Evolutionary conservation across 192 early-diverging fungal species (phyloP).

Genomic region (Dimargaris verticillata): DNA sequence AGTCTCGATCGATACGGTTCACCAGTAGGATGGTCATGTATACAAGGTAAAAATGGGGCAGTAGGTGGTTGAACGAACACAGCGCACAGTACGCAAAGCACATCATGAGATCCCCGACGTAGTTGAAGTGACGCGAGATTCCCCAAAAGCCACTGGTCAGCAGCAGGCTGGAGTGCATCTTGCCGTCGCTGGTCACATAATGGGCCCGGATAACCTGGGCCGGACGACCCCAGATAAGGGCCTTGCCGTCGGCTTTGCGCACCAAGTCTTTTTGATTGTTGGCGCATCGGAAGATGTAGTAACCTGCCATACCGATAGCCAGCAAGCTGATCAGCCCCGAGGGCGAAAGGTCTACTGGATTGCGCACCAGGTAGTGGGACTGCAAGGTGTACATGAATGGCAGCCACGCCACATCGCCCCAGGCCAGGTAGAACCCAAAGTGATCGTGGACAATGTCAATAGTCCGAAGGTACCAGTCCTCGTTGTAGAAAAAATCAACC

Average conservation of each 20-base stretch:
- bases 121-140: slow-evolving; percentile 71
- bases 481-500: slow-evolving; percentile 64
- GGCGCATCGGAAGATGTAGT: slow-evolving; percentile 64
- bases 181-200: slow-evolving; percentile 56
- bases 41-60: slow-evolving; percentile 68
- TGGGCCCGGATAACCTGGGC: slow-evolving; percentile 54
- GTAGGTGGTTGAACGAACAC: slow-evolving; percentile 43
- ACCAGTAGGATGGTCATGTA: slow-evolving; percentile 61
- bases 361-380: slow-evolving; percentile 56
- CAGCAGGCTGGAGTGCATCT: slow-evolving; percentile 42
- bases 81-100: slow-evolving; percentile 55
- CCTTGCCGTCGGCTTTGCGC: slow-evolving; percentile 48
- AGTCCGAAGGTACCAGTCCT: slow-evolving; percentile 76
- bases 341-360: slow-evolving; percentile 46
- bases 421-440: slow-evolving; percentile 72
- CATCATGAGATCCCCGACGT: slow-evolving; percentile 59
- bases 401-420: slow-evolving; percentile 68
- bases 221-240: slow-evolving; percentile 60
- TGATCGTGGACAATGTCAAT: slow-evolving; percentile 77
- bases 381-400: slow-evolving; percentile 74
- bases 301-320: slow-evolving; percentile 42
- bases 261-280: slow-evolving; percentile 69
- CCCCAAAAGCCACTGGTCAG: slow-evolving; percentile 69
- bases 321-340: slow-evolving; percentile 32
- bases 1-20: slow-evolving; percentile 51